These are phyloP conservation scores for Xerocomellus chrysenteron DNA, from an alignment of 768 basidiomycete species.

Conservation along the genomic window DNA sequence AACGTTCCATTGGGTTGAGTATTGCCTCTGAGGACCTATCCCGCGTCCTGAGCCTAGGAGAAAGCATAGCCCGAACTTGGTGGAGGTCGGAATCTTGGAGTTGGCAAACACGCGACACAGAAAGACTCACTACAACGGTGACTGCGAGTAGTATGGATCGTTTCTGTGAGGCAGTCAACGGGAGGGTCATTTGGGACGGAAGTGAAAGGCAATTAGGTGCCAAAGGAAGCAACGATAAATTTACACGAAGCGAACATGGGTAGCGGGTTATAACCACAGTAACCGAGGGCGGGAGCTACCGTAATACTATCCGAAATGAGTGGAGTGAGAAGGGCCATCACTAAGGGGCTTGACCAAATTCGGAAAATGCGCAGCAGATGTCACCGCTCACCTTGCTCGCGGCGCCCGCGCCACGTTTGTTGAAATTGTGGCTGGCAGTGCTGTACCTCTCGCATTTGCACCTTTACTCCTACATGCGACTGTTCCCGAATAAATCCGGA, in stretches of 20 bases:
- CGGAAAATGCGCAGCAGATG: too few relatives aligned
- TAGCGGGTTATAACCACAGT: not conserved
- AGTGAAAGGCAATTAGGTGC: not conserved
- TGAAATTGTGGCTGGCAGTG: too few relatives aligned
- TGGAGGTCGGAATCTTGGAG: not conserved
- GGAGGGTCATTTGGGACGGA: slow-evolving; percentile 17
- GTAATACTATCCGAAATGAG: too few relatives aligned
- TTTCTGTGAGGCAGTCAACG: slow-evolving; percentile 30
- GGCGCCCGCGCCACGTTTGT: too few relatives aligned
- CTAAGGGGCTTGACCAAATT: too few relatives aligned
- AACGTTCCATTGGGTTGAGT: slow-evolving; percentile 1
- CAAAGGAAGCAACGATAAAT: too few relatives aligned
- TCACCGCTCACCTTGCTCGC: too few relatives aligned
- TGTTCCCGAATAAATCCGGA: slow-evolving; percentile 72
- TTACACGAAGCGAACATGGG: too few relatives aligned
- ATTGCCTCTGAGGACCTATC: not conserved
- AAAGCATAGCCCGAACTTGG: slow-evolving; percentile 23
- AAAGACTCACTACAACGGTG: slow-evolving; percentile 23
- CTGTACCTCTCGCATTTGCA: slow-evolving; percentile 75
- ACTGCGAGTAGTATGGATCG: slow-evolving; percentile 29
- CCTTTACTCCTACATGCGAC: slow-evolving; percentile 82
- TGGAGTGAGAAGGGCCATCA: too few relatives aligned
- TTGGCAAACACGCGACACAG: too few relatives aligned
- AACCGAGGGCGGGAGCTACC: too few relatives aligned
- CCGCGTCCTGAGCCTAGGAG: slow-evolving; percentile 15